Base-by-base conservation (phyloP, 2,329 filamentous ascomycete genomes). In the Ilyonectria destructans region DNA sequence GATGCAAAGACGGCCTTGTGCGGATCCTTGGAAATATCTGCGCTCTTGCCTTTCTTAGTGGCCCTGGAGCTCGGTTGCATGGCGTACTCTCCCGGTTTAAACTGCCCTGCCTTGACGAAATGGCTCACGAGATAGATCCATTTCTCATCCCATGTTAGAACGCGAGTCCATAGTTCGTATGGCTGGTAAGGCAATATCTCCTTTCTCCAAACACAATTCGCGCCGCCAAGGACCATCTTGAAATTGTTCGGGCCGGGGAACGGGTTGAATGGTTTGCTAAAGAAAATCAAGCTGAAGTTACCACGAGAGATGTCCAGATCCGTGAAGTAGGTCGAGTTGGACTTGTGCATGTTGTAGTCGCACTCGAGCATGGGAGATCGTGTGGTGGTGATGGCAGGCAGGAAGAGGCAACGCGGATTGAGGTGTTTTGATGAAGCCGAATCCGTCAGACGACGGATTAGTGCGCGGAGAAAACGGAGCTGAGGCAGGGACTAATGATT, bases 271-370 rank as follows among this genome's bases (percentile, higher is more conserved):
- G 26, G 43, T 21, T 62, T 55, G 33, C 60, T 37, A 31, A 69
- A 69, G 6, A 69, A 35, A 6, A 61, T 54, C 1, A 65, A 43
- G 33, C 65, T 49, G 23, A 69, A 59, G 52, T 71, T 67, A 4
- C 63, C 58, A 2, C 69, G 63, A 1, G 67, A 67, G 33, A 71
- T 65, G 26, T 71, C 69, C 37, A 71, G 63, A 45, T 71, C 67
- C 0, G 69, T 67, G 37, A 71, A 71, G 45, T 71, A 71, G 5
- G 69, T 69, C 2, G 69, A 71, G 21, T 71, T 71, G 13, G 69
- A 69, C 54, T 71, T 71, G 67, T 71, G 69, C 17, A 69, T 37
- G 51, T 71, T 71, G 58, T 65, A 70, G 35, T 71, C 69, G 51
- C 68, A 70, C 29, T 71, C 67, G 5, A 71, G 48, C 1, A 65